Evolutionary conservation across 2,329 filamentous ascomycete genomes (phyloP), one percentile per base, ranked within the genome.

Genomic region (Pseudocercospora vitis): DNA sequence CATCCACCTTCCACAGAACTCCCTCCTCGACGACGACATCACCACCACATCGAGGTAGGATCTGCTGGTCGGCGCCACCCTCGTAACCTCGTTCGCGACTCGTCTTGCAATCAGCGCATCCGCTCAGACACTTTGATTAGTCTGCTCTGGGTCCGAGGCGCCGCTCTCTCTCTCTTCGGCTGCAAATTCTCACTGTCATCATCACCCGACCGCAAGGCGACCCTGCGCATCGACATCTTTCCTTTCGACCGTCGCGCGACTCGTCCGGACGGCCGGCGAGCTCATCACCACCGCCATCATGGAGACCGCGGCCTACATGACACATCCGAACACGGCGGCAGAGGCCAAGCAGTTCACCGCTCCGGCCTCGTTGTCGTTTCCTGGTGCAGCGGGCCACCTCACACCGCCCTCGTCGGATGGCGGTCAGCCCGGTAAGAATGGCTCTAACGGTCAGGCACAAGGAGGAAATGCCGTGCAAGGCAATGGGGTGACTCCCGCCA

Each of bases 261-360:
- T 16, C 32, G 44, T 18, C 24, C 48, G 42, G 48, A 14, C n/a
- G 14, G 7, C 9, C 42, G 40, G 23, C 19, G 9, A 26, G 50
- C 53, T 11, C 48, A 32, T 40, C 32, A 23, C 11, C 31, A 53
- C 40, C 51, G 58, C 58, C 52, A 84, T 74, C 72, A 95, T 96
- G 90, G 90, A 95, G 73, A 48, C 83, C 85, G 52, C 56, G 16
- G 50, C 59, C 68, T 66, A 95, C 68, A 91, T 90, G 69, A 94
- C 92, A 65, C 94, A 97, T 71, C 94, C 94, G 45, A 82, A 87
- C 63, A 97, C 85, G 71, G 91, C 92, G 68, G 84, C 87, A 64
- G 91, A 97, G 82, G 94, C 94, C 62, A 94, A 94, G 81, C 90
- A 89, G 71, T 96, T 97, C 76, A 95, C 91, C 67, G 91, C 90